Base-by-base conservation (phyloP, 139 green algal genomes). In the Haematococcus sp. region DNA sequence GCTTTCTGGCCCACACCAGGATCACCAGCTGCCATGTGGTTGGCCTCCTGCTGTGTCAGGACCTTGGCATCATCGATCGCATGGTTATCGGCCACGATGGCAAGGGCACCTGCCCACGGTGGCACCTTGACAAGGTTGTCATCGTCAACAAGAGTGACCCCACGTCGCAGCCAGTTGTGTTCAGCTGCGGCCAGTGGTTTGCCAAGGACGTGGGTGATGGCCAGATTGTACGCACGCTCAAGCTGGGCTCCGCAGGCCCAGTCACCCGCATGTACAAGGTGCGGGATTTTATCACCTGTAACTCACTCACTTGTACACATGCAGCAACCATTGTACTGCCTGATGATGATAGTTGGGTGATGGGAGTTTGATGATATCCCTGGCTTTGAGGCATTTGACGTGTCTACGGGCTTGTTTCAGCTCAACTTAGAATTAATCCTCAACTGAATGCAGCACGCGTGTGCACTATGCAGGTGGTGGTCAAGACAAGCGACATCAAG, bases 21-120 rank as follows among this genome's bases (percentile, higher is more conserved):
- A n/a, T n/a, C n/a, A n/a, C n/a, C n/a, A n/a, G n/a, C n/a, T n/a
- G n/a, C n/a, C n/a, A n/a, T n/a, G n/a, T n/a, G n/a, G n/a, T n/a
- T n/a, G n/a, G n/a, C n/a, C n/a, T n/a, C n/a, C n/a, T n/a, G n/a
- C n/a, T n/a, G n/a, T n/a, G n/a, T n/a, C 52, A 66, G 63, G 70
- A 77, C 30, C 66, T 87, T 27, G 81, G 81, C n/a, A 52, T 72
- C n/a, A 16, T 87, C 16, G 3, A 77, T 46, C 35, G 54, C 20
- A 17, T 84, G 33, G 69, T 75, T 28, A 68, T 87, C 27, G 78
- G 78, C 3, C 82, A 87, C 49, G 72, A 87, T 49, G 75, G 40
- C 35, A 83, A 80, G 44, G 83, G 83, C 32, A 83, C 40, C 44
- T 46, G 31, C 25, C 83, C 80, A 1, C 49, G 66, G 32, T 86